phyloP scores from a whole-genome alignment of 805 yeast species.

The Priceomyces fermenticarens region DNA sequence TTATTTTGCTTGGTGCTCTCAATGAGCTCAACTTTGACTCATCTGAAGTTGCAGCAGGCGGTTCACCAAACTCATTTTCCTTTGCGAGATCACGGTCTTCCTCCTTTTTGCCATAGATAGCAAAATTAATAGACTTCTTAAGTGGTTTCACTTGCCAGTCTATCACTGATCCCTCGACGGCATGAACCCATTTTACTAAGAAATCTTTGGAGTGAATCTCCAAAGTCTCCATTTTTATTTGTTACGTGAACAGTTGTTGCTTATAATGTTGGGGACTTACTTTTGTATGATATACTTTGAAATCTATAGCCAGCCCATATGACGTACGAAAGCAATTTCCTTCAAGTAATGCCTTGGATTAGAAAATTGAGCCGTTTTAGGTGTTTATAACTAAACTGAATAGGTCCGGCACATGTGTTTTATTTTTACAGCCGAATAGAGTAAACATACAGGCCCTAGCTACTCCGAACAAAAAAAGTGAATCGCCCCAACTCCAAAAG shows the following conservation, averaged over 20 bases:
- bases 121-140: slow-evolving; percentile 39
- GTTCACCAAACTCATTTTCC: slow-evolving; percentile 1
- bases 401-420: no score
- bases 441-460: no score
- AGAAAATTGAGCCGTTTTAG: no score
- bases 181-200: slow-evolving; percentile 86
- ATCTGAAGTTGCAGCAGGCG: background rate
- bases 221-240: slow-evolving; percentile 82
- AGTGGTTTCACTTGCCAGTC: slow-evolving; percentile 83
- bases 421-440: no score
- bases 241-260: background rate
- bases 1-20: slow-evolving; percentile 3
- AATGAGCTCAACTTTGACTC: background rate
- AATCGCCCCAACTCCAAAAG: no score
- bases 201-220: slow-evolving; percentile 89
- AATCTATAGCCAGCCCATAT: no score
- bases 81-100: slow-evolving; percentile 6
- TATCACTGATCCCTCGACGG: slow-evolving; percentile 62
- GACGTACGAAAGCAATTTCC: no score
- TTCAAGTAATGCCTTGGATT: no score
- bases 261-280: no score
- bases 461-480: no score
- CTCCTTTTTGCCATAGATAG: slow-evolving; percentile 35
- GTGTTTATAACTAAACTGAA: no score
- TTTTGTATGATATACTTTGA: no score